These are phyloP conservation scores for Arthrobotrys musiformis DNA, from an alignment of 2,329 filamentous ascomycete species.

Conservation along the genomic window DNA sequence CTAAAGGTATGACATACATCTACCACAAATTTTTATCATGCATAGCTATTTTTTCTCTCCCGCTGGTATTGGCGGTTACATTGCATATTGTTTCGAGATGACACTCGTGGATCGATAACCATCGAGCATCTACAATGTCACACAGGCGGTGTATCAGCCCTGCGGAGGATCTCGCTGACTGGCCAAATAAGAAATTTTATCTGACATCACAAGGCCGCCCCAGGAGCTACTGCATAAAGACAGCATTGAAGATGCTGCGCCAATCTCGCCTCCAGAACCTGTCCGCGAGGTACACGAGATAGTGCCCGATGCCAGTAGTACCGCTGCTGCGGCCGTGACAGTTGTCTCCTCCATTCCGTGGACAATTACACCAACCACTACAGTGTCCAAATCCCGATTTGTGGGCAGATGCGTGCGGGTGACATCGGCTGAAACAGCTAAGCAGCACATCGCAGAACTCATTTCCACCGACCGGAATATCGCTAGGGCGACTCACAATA, in stretches of 20 bases:
- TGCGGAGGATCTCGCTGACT: background rate
- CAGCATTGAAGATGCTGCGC: slow-evolving; percentile 6
- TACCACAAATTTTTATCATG: background rate
- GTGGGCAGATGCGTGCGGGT: slow-evolving; percentile 80
- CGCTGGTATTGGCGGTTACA: background rate
- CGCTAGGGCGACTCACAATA: slow-evolving; percentile 91
- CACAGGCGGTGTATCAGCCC: slow-evolving; percentile 8
- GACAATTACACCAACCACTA: slow-evolving; percentile 77
- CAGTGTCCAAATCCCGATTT: slow-evolving; percentile 89
- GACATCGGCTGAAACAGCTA: slow-evolving; percentile 75
- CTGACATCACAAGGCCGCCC: slow-evolving; percentile 40
- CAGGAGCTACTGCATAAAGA: slow-evolving; percentile 49
- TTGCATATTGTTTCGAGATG: slow-evolving; percentile 3
- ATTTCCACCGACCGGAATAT: slow-evolving; percentile 84
- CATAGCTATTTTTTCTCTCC: background rate
- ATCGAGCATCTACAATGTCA: background rate
- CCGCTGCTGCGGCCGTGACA: slow-evolving; percentile 50
- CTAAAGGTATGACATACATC: slow-evolving; percentile 64
- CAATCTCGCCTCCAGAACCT: slow-evolving; percentile 40
- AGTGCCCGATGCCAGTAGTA: slow-evolving; percentile 6
- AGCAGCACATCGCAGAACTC: slow-evolving; percentile 76
- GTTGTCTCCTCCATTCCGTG: slow-evolving; percentile 71
- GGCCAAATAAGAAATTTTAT: slow-evolving; percentile 8
- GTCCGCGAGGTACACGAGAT: slow-evolving; percentile 18
- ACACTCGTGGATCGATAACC: slow-evolving; percentile 5